Conservation (phyloP, 2,329 filamentous ascomycete genomes). For the Cercospora sp. region DNA sequence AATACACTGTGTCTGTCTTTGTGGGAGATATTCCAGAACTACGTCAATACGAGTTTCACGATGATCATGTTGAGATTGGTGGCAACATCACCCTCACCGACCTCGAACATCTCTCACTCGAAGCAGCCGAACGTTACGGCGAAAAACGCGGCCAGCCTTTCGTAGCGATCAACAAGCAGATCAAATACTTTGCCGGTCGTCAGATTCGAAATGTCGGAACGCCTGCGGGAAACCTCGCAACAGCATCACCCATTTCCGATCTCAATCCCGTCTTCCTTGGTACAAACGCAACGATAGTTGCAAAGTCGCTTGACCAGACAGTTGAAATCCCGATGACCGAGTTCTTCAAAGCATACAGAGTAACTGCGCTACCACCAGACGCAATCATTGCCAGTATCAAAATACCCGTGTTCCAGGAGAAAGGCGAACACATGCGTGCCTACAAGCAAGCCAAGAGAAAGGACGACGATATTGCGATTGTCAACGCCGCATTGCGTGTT, state of each 20-base stretch:
- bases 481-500: constrained; percentile 81
- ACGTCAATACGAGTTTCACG: constrained; percentile 74
- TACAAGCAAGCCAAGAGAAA: constrained; percentile 98
- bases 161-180: constrained; percentile 85
- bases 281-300: constrained; percentile 76
- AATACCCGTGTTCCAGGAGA: constrained; percentile 73
- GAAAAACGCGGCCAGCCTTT: constrained; percentile 72
- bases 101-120: constrained; percentile 77
- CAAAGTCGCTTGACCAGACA: constrained; percentile 71
- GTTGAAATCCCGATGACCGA: constrained; percentile 85
- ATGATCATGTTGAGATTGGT: constrained; percentile 84
- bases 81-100: constrained; percentile 93
- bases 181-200: constrained; percentile 89
- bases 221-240: constrained; percentile 89
- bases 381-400: constrained; percentile 82
- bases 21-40: constrained; percentile 92
- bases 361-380: constrained; percentile 76
- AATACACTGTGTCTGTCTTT: constrained; percentile 86
- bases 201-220: constrained; percentile 98
- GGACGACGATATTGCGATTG: constrained; percentile 97
- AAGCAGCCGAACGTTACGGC: constrained; percentile 80
- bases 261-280: constrained; percentile 92
- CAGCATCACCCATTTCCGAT: constrained; percentile 94
- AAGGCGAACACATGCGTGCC: constrained; percentile 79
- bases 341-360: constrained; percentile 90